Base-by-base conservation (phyloP, 495 filamentous ascomycete genomes). In the Cladorrhinum samala region DNA sequence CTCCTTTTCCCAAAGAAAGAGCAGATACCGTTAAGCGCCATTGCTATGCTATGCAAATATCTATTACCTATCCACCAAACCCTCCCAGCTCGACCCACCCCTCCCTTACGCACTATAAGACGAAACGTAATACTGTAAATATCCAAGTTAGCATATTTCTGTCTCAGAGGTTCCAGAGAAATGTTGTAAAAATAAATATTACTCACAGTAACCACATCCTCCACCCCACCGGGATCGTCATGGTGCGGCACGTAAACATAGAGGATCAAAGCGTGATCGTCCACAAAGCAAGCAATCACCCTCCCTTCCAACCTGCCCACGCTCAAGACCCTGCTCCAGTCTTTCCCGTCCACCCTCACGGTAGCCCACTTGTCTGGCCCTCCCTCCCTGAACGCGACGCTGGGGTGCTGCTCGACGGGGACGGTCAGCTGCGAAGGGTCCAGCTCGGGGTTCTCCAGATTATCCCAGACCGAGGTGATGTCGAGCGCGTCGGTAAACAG, bases 251-350 rank as follows among this genome's bases (percentile, higher is more conserved):
- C 74, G 65, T 92, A 98, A 18, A 98, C 93, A 62, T 98, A 98
- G 2, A 96, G 72, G 19, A 96, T 86, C 46, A 98, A 64, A 0
- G 91, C 92, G 64, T 86, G 86, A n/a, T 91, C 88, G 59, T 82
- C 72, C 14, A 71, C 70, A 67, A 83, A 81, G 79, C 91, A 96
- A 48, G 91, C 93, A 72, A 98, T 90, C 19, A 96, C 93, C 57
- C 88, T 79, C 1, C 88, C 93, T 49, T 89, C 90, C 17, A 96
- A 64, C 46, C 89, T 73, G 2, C 90, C 91, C n/a, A 96, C 88
- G 66, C 87, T 91, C 52, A 97, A 67, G 21, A 97, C 90, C 55
- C 78, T 81, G 38, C 87, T 87, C 92, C 92, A 96, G 65, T 97
- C 91, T 69, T 77, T 83, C 24, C 89, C 92, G 72, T 97, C 92